Evolutionary conservation across 345 rosid species (phyloP), one percentile per base, ranked within the genome.

Genomic region (Eucalyptus cloeziana): DNA sequence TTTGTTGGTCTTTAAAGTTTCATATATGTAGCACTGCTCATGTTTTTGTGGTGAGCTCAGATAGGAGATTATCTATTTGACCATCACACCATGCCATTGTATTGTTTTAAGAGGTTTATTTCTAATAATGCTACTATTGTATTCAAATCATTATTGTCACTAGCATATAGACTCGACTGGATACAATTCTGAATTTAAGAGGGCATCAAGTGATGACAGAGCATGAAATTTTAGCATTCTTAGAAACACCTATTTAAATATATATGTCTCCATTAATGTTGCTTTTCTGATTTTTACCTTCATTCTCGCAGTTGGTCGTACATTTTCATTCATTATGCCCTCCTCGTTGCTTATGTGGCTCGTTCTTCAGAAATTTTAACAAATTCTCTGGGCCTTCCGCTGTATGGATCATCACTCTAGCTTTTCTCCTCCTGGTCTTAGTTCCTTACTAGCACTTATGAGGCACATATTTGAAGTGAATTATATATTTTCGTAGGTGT

Each of bases 301-400:
- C 85, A 25, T 80, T 92, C 92, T 89, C 92, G 96, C 96, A 97
- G 99, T 90, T 97, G 98, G 99, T 93, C 98, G 10, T 97, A 96
- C 93, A 92, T 97, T 91, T 95, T 96, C 89, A 96, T 97, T 89
- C 99, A 97, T 89, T 97, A 95, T 64, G 94, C 99, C 79, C 95
- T 97, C 93, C 98, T 97, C 10, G 93, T 97, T 86, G 98, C 99
- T 83, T 97, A 97, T 89, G 94, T 97, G 90, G 99, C 98, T 91
- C 98, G 99, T 88, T 96, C 99, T 91, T 97, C 99, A 87, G 97
- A 95, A 89, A 97, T 96, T 86, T 90, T 97, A 91, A 93, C 96
- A 50, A 93, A 92, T 89, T 93, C 92, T 92, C 96, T 96, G 43
- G 95, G 98, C 92, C 94, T 95, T 91, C 99, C 99, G 52, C 89